Evolutionary conservation across 2,329 filamentous ascomycete genomes (phyloP).

Genomic region (Trichoderma sp.): DNA sequence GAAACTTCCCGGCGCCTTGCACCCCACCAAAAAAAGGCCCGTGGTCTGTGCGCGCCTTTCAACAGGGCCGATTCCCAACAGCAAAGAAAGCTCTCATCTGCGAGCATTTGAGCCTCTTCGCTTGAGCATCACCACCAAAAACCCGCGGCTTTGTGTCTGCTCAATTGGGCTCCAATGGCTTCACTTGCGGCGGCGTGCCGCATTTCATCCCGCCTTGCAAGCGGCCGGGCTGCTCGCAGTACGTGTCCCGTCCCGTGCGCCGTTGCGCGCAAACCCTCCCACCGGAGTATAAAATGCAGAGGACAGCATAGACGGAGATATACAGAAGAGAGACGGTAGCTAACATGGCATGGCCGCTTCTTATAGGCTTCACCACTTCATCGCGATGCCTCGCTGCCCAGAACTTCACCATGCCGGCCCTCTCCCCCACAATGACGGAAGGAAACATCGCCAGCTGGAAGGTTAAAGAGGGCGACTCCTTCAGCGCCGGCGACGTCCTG

Average conservation of each 20-base stretch:
- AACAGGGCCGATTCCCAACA: conserved; percentile 38
- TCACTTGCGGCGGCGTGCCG: conserved; percentile 66
- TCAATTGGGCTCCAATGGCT: conserved; percentile 55
- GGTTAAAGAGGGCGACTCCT: conserved; percentile 83
- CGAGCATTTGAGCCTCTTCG: conserved; percentile 23
- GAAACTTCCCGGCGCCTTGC: conserved; percentile 1
- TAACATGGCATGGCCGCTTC: neutral
- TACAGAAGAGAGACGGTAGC: neutral
- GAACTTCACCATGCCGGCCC: conserved; percentile 88
- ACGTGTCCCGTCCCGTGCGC: conserved; percentile 31
- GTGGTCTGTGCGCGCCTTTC: conserved; percentile 32
- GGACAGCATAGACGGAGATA: neutral
- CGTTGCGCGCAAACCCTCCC: conserved; percentile 9
- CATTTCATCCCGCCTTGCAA: conserved; percentile 60
- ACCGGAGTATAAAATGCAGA: neutral
- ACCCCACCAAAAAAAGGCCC: conserved; percentile 34
- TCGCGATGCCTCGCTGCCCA: conserved; percentile 69
- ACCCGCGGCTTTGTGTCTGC: conserved; percentile 19
- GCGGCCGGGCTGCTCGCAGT: conserved; percentile 58
- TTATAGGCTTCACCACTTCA: conserved; percentile 64
- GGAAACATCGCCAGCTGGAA: conserved; percentile 85
- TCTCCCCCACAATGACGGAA: conserved; percentile 93
- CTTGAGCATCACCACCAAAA: conserved; percentile 26
- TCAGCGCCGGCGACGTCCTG: conserved; percentile 79
- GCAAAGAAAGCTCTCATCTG: conserved; percentile 32